phyloP scores from a whole-genome alignment of 192 early-diverging fungal genomes.

The Linnemannia zychae region DNA sequence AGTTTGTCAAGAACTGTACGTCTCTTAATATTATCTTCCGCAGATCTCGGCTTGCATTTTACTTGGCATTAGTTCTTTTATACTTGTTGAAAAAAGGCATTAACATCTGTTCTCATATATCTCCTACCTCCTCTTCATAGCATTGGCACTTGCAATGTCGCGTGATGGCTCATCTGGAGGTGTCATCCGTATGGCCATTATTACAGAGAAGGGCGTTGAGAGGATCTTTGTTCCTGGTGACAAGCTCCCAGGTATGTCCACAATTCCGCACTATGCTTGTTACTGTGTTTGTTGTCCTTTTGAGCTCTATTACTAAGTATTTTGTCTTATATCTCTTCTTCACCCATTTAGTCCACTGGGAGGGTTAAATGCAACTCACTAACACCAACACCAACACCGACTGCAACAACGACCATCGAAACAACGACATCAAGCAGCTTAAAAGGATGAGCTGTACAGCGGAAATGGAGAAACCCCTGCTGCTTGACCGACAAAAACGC shows the following conservation, averaged over 20 bases:
- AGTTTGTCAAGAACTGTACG: slow-evolving; percentile 95
- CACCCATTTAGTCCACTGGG: slow-evolving; percentile 37
- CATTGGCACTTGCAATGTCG: slow-evolving; percentile 93
- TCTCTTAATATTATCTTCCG: slow-evolving; percentile 12
- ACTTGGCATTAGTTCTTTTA: not conserved
- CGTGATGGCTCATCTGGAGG: slow-evolving; percentile 98
- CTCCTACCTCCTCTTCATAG: slow-evolving; percentile 45
- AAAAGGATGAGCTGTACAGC: not conserved
- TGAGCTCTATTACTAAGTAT: not conserved
- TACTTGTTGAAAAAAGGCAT: not conserved
- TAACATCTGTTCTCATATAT: too few species aligned
- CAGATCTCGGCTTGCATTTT: not conserved
- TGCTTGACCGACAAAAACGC: not conserved
- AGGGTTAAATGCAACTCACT: slow-evolving; percentile 22
- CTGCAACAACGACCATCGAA: not conserved
- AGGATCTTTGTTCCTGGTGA: slow-evolving; percentile 89
- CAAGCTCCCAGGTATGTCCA: slow-evolving; percentile 70
- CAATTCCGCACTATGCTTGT: not conserved
- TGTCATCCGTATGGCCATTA: slow-evolving; percentile 93
- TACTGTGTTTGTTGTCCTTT: not conserved
- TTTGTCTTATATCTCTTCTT: not conserved
- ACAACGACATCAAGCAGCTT: not conserved
- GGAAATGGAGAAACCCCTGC: not conserved
- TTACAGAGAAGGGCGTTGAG: slow-evolving; percentile 92
- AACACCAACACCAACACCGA: not conserved